Percentiles rank a stretch among this genome's conserved stretches.
Conservation (phyloP, 139 green algal genomes). For the Ettlia oleoabundans region DNA sequence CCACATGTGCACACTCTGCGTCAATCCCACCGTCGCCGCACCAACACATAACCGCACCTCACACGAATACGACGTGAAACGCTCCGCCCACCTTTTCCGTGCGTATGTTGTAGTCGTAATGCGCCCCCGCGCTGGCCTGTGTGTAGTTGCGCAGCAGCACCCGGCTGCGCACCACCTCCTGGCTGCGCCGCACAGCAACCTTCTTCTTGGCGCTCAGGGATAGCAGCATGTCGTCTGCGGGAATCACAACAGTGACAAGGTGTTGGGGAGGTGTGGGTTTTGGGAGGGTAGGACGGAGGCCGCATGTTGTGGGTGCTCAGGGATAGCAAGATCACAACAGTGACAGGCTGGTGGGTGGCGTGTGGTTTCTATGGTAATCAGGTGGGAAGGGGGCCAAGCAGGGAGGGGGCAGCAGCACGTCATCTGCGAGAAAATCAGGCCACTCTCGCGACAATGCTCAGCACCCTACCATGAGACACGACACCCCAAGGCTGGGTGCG, state of each 20-base stretch:
- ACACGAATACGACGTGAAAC: too few relatives aligned
- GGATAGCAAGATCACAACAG: too few relatives aligned
- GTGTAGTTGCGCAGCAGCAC: conserved; percentile 44
- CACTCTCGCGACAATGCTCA: too few relatives aligned
- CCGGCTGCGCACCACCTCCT: conserved; percentile 15
- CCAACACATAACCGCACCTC: not conserved
- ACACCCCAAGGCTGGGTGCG: too few relatives aligned
- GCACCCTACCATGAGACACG: too few relatives aligned
- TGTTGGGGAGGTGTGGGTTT: not conserved
- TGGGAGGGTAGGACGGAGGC: not conserved
- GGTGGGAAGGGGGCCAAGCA: too few relatives aligned
- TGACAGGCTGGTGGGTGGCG: too few relatives aligned
- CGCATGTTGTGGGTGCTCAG: too few relatives aligned
- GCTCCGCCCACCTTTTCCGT: conserved; percentile 24
- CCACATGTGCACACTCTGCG: not conserved
- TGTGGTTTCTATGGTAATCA: too few relatives aligned
- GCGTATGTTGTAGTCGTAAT: conserved; percentile 48
- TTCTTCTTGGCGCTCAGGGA: conserved; percentile 46
- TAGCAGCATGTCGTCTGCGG: conserved; percentile 33
- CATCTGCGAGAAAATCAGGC: not conserved
- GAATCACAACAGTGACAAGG: not conserved
- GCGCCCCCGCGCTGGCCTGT: conserved; percentile 10
- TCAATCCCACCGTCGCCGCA: not conserved
- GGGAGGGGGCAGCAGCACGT: too few relatives aligned
- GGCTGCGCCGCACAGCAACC: conserved; percentile 23